Evolutionary conservation across 352 stramenopile species (phyloP).

Genomic region (Aphanomyces astaci): DNA sequence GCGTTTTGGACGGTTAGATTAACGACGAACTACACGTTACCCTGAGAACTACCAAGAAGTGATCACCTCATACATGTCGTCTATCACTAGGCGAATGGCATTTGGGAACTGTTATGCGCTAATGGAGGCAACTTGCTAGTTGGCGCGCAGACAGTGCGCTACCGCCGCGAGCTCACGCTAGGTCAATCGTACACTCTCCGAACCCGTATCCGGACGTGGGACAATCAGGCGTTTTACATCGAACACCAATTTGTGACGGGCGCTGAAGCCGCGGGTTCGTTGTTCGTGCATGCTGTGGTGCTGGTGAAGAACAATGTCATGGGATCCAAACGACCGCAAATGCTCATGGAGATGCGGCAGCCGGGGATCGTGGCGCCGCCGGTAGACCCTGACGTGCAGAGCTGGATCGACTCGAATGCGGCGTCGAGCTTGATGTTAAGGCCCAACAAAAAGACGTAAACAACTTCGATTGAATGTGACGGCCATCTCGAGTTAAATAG

Average conservation of each 20-base stretch:
- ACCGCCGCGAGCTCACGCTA: conserved; percentile 68
- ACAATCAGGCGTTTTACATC: conserved; percentile 76
- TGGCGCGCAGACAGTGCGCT: conserved; percentile 70
- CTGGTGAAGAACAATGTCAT: conserved; percentile 84
- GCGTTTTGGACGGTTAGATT: conserved; percentile 69
- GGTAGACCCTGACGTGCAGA: conserved; percentile 44
- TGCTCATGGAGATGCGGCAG: conserved; percentile 56
- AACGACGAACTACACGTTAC: too few species aligned
- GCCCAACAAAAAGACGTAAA: conserved; percentile 14
- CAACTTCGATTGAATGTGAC: background rate
- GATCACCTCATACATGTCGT: background rate
- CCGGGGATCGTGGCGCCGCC: conserved; percentile 26
- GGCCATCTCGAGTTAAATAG: conserved; percentile 18
- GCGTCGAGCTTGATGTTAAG: conserved; percentile 64
- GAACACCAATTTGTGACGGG: conserved; percentile 76
- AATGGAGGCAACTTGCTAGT: conserved; percentile 70
- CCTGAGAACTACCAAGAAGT: background rate
- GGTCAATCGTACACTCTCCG: conserved; percentile 59
- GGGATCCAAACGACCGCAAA: conserved; percentile 42
- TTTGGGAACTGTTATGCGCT: conserved; percentile 54
- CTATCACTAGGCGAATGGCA: conserved; percentile 45
- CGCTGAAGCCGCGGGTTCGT: conserved; percentile 18
- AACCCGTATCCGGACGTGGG: conserved; percentile 71
- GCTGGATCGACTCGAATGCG: conserved; percentile 72
- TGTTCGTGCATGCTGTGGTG: conserved; percentile 77